A percentile compares a stretch with the other conserved stretches of the same genome.
These are phyloP conservation scores for Populus ilicifolia DNA, from an alignment of 345 rosid genomes.

Conservation along the genomic window DNA sequence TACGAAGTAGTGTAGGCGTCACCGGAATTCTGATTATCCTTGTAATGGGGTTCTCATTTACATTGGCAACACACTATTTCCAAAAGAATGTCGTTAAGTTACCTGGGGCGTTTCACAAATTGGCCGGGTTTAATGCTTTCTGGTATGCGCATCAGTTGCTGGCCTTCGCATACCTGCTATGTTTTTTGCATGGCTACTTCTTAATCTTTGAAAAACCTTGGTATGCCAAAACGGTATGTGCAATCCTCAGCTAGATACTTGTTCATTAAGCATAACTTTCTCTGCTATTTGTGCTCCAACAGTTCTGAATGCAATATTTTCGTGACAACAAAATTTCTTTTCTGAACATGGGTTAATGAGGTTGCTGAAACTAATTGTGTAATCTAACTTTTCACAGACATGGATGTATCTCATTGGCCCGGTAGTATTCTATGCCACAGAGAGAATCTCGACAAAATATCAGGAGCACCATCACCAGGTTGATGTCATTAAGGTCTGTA, in stretches of 20 bases:
- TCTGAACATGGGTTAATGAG: not conserved
- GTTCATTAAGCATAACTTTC: not conserved
- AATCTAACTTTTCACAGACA: conserved; percentile 46
- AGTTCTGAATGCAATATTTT: not conserved
- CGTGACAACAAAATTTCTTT: too few relatives aligned
- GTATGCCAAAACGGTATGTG: conserved; percentile 66
- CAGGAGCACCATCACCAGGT: conserved; percentile 61
- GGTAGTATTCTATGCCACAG: conserved; percentile 51
- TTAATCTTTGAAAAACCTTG: conserved; percentile 64
- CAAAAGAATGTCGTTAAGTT: conserved; percentile 63
- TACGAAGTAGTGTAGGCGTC: conserved; percentile 46
- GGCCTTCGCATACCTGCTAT: conserved; percentile 55
- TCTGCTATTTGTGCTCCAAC: not conserved
- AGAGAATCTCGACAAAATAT: conserved; percentile 48
- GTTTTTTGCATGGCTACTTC: conserved; percentile 70
- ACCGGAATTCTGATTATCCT: conserved; percentile 61
- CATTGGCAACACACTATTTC: conserved; percentile 62
- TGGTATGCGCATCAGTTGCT: conserved; percentile 97
- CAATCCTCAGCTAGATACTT: not conserved
- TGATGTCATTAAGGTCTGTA: conserved; percentile 63
- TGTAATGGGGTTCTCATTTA: conserved; percentile 64
- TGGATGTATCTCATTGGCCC: conserved; percentile 79
- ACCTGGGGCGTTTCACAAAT: conserved; percentile 53
- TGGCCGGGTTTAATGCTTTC: conserved; percentile 89
- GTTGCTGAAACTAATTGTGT: not conserved